Conservation (phyloP, 257 asterid genomes). For the Gynochthodes officinalis region DNA sequence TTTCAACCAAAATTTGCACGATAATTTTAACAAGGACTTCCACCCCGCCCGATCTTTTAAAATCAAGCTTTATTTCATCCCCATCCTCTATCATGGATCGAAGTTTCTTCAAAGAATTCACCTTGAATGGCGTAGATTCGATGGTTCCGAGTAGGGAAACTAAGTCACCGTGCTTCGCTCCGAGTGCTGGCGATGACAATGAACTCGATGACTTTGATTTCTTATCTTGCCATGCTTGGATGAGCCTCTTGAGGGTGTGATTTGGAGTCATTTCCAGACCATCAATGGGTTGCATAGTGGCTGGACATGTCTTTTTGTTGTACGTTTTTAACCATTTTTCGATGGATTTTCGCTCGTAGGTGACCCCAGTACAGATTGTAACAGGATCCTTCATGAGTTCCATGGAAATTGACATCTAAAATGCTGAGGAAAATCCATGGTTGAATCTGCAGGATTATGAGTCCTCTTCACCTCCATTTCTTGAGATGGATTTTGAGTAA, state of each 20-base stretch:
- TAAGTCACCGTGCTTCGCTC: constrained; percentile 41
- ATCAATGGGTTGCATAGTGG: constrained; percentile 65
- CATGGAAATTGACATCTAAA: constrained; percentile 88
- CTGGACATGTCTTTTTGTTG: constrained; percentile 73
- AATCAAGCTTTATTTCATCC: constrained; percentile 45
- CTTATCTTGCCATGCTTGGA: constrained; percentile 43
- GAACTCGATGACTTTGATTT: constrained; percentile 17
- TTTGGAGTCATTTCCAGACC: constrained; percentile 61
- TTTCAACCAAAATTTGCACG: constrained; percentile 49
- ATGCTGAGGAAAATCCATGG: constrained; percentile 62
- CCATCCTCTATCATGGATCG: constrained; percentile 36
- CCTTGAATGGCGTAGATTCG: constrained; percentile 76
- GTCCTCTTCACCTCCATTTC: constrained; percentile 3
- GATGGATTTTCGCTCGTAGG: constrained; percentile 71
- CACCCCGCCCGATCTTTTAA: constrained; percentile 55
- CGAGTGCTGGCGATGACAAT: constrained; percentile 7
- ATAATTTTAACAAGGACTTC: constrained; percentile 51
- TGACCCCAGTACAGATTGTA: constrained; percentile 76
- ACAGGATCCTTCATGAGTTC: constrained; percentile 93
- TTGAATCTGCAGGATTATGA: constrained; percentile 7
- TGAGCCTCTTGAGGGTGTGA: constrained; percentile 68
- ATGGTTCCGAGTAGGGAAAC: constrained; percentile 39
- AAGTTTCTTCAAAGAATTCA: constrained; percentile 48
- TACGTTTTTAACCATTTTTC: constrained; percentile 67
- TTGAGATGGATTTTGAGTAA: not conserved